Percentiles rank a stretch among this genome's conserved stretches.
phyloP scores from a whole-genome alignment of 208 protist genomes.

The Zelonia costaricensis region DNA sequence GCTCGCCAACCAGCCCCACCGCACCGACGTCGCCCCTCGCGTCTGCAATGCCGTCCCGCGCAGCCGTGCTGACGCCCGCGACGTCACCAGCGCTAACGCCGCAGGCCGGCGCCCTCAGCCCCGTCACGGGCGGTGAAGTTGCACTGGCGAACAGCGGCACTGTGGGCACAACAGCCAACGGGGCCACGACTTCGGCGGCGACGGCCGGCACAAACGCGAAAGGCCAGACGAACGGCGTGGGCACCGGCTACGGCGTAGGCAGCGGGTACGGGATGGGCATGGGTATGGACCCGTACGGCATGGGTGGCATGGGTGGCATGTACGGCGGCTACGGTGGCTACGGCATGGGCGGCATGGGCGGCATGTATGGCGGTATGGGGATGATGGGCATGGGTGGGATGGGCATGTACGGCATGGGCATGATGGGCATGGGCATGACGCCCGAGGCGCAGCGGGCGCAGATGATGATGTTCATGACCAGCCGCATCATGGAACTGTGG shows the following conservation, averaged over 20 bases:
- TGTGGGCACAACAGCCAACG: conserved; percentile 1
- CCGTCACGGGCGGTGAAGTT: neutral
- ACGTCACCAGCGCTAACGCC: neutral
- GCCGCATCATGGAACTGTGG: conserved; percentile 83
- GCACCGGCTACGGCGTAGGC: no score
- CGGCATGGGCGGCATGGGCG: conserved; percentile 36
- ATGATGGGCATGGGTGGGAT: conserved; percentile 58
- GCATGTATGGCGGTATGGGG: conserved; percentile 49
- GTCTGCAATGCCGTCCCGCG: neutral
- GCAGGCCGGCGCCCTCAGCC: conserved; percentile 16
- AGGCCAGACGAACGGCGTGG: conserved; percentile 1
- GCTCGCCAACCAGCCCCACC: conserved; percentile 19
- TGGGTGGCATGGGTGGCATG: conserved; percentile 19
- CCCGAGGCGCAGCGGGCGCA: conserved; percentile 83
- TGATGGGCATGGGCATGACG: conserved; percentile 79
- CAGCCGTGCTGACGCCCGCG: neutral
- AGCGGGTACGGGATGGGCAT: conserved; percentile 14
- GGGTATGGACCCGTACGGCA: conserved; percentile 23
- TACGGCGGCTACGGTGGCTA: conserved; percentile 27
- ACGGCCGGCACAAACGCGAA: neutral
- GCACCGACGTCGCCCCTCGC: conserved; percentile 15
- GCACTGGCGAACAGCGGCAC: neutral
- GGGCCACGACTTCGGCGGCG: neutral
- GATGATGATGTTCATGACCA: conserved; percentile 91
- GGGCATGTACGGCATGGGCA: conserved; percentile 58